phyloP scores from a whole-genome alignment of 306 rosid genomes.

The Gastrolobium villosum region DNA sequence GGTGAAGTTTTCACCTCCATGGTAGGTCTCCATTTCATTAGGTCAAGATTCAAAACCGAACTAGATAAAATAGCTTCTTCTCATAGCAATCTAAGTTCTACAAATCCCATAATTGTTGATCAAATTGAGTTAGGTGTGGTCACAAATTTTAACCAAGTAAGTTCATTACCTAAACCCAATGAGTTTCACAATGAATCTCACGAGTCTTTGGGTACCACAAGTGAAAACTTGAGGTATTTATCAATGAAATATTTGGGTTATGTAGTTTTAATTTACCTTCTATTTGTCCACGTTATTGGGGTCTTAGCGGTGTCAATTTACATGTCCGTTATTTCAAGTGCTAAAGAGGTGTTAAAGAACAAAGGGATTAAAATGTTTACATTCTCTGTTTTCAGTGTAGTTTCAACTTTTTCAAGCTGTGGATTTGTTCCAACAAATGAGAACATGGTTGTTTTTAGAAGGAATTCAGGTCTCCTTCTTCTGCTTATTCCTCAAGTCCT shows the following conservation, averaged over 20 bases:
- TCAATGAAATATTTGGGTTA: conserved; percentile 52
- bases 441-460: conserved; percentile 66
- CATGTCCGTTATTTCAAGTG: conserved; percentile 46
- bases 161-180: not conserved
- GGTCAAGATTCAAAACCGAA: conserved; percentile 49
- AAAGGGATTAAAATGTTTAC: conserved; percentile 54
- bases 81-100: conserved; percentile 7
- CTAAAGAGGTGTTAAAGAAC: conserved; percentile 41
- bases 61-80: conserved; percentile 37
- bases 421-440: conserved; percentile 85
- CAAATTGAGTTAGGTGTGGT: conserved; percentile 30
- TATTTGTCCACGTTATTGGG: conserved; percentile 51
- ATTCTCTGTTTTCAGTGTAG: conserved; percentile 60
- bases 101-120: not conserved
- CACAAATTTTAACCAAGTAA: not conserved
- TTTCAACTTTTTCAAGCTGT: conserved; percentile 74
- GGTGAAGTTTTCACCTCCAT: conserved; percentile 71
- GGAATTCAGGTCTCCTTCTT: conserved; percentile 61
- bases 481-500: conserved; percentile 63
- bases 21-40: conserved; percentile 56
- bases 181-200: not conserved
- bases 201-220: not conserved
- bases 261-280: conserved; percentile 56
- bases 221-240: conserved; percentile 31
- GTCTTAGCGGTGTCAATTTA: conserved; percentile 49